phyloP scores from a whole-genome alignment of 2,329 filamentous ascomycete species.

The Neospermospora avenae region DNA sequence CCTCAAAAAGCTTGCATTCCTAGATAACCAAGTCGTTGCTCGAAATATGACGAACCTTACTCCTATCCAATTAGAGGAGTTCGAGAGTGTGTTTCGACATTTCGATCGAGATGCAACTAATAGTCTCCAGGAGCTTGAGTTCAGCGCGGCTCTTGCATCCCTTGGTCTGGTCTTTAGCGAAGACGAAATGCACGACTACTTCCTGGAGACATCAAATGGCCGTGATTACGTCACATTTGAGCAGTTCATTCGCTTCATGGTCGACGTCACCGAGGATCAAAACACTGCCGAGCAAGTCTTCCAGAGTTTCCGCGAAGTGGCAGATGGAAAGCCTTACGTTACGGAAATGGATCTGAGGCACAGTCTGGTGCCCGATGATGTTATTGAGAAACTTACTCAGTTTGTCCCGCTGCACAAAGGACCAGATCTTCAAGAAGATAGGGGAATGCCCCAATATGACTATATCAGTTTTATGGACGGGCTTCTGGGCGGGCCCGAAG shows the following conservation, averaged over 20 bases:
- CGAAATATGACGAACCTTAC: slow-evolving; percentile 98
- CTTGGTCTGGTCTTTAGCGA: slow-evolving; percentile 95
- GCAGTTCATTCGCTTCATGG: slow-evolving; percentile 99
- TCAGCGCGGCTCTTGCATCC: slow-evolving; percentile 92
- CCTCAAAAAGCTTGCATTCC: slow-evolving; percentile 91
- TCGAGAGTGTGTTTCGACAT: slow-evolving; percentile 96
- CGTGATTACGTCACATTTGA: slow-evolving; percentile 87
- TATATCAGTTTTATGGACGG: slow-evolving; percentile 98
- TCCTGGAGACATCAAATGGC: slow-evolving; percentile 78
- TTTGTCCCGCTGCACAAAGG: slow-evolving; percentile 84
- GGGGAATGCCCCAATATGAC: slow-evolving; percentile 84
- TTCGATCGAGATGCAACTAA: slow-evolving; percentile 95
- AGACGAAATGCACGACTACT: slow-evolving; percentile 96
- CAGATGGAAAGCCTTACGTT: slow-evolving; percentile 97
- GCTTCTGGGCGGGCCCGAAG: slow-evolving; percentile 51
- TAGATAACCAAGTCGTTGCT: slow-evolving; percentile 98
- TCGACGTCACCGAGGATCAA: slow-evolving; percentile 97
- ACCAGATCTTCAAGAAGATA: slow-evolving; percentile 81
- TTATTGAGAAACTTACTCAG: slow-evolving; percentile 87
- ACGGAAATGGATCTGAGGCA: slow-evolving; percentile 96
- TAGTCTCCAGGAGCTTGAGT: slow-evolving; percentile 87
- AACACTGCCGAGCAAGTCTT: slow-evolving; percentile 98
- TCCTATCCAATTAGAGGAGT: slow-evolving; percentile 96
- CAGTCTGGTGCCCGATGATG: slow-evolving; percentile 91
- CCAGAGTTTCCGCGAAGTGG: slow-evolving; percentile 95